Evolutionary conservation across 805 yeast species (phyloP).

Genomic region (Groenewaldozyma salmanticensis): DNA sequence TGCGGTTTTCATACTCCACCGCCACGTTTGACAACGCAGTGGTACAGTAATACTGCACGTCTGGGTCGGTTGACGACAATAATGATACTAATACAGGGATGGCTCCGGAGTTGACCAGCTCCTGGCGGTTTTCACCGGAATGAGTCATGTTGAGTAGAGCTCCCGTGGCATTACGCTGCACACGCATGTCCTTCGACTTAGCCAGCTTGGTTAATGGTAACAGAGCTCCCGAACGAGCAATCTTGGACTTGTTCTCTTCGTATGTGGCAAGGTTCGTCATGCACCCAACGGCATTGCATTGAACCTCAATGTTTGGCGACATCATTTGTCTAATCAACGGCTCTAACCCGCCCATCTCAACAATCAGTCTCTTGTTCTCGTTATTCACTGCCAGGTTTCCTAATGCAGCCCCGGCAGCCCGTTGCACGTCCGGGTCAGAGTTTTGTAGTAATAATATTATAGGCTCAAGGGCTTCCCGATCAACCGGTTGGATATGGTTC

Average conservation of each 20-base stretch:
- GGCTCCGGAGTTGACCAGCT: slow-evolving; percentile 94
- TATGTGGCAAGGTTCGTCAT: slow-evolving; percentile 96
- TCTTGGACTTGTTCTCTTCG: slow-evolving; percentile 92
- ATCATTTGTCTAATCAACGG: slow-evolving; percentile 97
- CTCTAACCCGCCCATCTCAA: slow-evolving; percentile 96
- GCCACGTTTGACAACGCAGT: slow-evolving; percentile 96
- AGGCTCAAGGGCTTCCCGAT: slow-evolving; percentile 87
- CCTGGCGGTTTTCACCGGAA: slow-evolving; percentile 91
- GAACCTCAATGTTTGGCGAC: slow-evolving; percentile 94
- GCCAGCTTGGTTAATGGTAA: slow-evolving; percentile 92
- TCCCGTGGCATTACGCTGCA: slow-evolving; percentile 97
- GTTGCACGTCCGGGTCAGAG: slow-evolving; percentile 86
- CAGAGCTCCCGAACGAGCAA: slow-evolving; percentile 93
- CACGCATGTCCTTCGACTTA: slow-evolving; percentile 87
- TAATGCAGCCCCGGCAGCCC: slow-evolving; percentile 97
- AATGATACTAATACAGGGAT: slow-evolving; percentile 91
- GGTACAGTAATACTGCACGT: slow-evolving; percentile 96
- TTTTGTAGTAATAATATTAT: slow-evolving; percentile 78
- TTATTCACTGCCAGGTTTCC: slow-evolving; percentile 98
- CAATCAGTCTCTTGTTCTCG: slow-evolving; percentile 85
- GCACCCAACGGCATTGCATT: slow-evolving; percentile 98
- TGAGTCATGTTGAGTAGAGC: slow-evolving; percentile 98
- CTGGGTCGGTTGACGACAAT: slow-evolving; percentile 80
- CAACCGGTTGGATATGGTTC: slow-evolving; percentile 81
- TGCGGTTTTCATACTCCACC: slow-evolving; percentile 86